Base-by-base conservation (phyloP, 139 green algal species). In the Gonium pectorale region DNA sequence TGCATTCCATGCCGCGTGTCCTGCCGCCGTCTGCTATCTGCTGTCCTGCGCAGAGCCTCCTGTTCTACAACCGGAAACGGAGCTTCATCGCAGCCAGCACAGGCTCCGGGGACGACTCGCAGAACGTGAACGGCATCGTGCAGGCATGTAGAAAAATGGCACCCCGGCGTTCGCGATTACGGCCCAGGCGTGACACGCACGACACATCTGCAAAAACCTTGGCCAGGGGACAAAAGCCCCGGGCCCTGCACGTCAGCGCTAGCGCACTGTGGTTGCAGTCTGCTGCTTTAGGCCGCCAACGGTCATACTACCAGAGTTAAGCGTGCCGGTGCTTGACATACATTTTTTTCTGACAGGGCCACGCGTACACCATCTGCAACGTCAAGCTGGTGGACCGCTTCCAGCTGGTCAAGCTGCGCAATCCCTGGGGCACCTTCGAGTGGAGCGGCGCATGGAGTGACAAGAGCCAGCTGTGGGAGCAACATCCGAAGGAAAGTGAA, bases 361-460 rank as follows among this genome's bases (percentile, higher is more conserved):
- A 90, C 79, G 80, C 78, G 56, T 93, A 91, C 66, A 69, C 86
- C n/a, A 51, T 92, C 1, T 51, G 89, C 43, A 74, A 62, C 22
- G 80, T 87, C 31, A 87, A 86, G 56, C 43, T 81, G 49, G 66
- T 88, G 52, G 70, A 87, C 29, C 79, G 79, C 37, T 83, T 87
- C 49, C 77, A 68, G 79, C 49, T 93, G 64, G 37, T 93, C 37
- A 66, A 88, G 62, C 38, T 91, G 15, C 24, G 79, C 49, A 93
- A 91, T 69, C 90, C 87, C 8, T 93, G 90, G 80, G 80, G 67
- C 40, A 70, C 52, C 2, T 89, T 86, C 54, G 87, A 91, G 49
- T 91, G 84, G 87, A 84, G 88, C 62, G 88, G 88, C 29, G 80
- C 79, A 3, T 92, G 90, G 90, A 81, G 83, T 27, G 90, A 94